These are phyloP conservation scores for Globisporangium abappressorium DNA, from an alignment of 352 stramenopile species.

Conservation along the genomic window DNA sequence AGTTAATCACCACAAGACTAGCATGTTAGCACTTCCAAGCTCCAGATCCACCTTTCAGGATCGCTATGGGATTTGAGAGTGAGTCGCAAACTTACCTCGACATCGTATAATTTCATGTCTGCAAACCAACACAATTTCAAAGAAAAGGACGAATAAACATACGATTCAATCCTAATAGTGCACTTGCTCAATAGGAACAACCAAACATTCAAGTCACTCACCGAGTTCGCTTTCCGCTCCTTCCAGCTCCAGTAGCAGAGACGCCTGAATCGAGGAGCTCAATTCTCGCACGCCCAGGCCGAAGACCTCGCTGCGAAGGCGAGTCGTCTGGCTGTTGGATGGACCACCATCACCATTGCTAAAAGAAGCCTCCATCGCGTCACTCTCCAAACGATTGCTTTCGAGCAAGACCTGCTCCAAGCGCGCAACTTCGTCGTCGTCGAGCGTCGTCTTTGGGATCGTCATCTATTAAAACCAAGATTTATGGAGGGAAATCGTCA, in stretches of 20 bases:
- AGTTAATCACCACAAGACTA: background rate
- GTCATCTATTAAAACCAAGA: background rate
- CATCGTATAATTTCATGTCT: constrained; percentile 47
- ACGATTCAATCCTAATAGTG: no score
- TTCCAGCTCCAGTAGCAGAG: constrained; percentile 36
- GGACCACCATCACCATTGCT: constrained; percentile 14
- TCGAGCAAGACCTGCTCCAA: constrained; percentile 14
- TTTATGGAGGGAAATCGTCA: background rate
- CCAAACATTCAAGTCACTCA: constrained; percentile 6
- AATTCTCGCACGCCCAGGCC: constrained; percentile 51
- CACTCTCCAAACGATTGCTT: background rate
- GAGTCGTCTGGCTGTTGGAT: constrained; percentile 13
- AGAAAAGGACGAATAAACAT: no score
- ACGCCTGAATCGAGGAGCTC: constrained; percentile 25
- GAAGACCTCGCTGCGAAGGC: constrained; percentile 46
- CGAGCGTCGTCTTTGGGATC: constrained; percentile 10
- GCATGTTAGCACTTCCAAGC: no score
- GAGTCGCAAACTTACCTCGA: constrained; percentile 22
- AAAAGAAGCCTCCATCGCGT: constrained; percentile 14
- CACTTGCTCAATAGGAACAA: no score
- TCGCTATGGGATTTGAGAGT: no score
- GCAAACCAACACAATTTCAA: no score
- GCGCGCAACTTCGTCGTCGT: constrained; percentile 5
- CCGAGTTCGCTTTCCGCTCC: constrained; percentile 32
- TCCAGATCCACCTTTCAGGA: no score